A percentile compares a stretch with the other conserved stretches of the same genome.
Evolutionary conservation across 2,329 filamentous ascomycete genomes (phyloP).

Genomic region (Onygenales sp.): DNA sequence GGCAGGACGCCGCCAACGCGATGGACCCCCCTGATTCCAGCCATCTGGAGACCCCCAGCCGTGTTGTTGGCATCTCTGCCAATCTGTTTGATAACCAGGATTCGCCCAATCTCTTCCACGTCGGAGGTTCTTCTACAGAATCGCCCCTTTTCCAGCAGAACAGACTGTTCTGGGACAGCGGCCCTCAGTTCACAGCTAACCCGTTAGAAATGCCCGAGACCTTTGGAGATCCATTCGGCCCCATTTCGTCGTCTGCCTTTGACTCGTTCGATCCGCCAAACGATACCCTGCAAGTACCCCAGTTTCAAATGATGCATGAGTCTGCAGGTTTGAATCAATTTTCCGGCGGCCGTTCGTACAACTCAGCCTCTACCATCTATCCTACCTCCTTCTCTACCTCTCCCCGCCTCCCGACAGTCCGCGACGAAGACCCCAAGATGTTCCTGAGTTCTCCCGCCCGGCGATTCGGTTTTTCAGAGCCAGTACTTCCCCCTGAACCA

Average conservation of each 20-base stretch:
- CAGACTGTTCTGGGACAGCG: conserved; percentile 41
- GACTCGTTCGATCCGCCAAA: conserved; percentile 8
- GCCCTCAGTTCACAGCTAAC: conserved; percentile 19
- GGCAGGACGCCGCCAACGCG: conserved; percentile 2
- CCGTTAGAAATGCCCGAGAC: conserved; percentile 11
- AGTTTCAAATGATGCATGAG: conserved; percentile 26
- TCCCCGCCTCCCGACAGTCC: conserved; percentile 27
- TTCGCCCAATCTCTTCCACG: conserved; percentile 48
- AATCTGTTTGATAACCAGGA: conserved; percentile 47
- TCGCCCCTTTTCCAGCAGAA: conserved; percentile 50
- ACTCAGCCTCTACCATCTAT: conserved; percentile 25
- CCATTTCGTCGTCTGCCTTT: conserved; percentile 12
- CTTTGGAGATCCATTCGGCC: conserved; percentile 16
- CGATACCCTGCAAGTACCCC: conserved; percentile 16
- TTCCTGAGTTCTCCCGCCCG: conserved; percentile 41
- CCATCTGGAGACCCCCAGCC: conserved; percentile 37
- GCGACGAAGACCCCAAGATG: conserved; percentile 36
- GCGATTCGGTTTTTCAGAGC: conserved; percentile 33
- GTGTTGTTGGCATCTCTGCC: conserved; percentile 35
- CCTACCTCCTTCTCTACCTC: conserved; percentile 37
- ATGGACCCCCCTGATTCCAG: conserved; percentile 9
- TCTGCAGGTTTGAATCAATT: conserved; percentile 26
- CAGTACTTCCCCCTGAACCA: conserved; percentile 17
- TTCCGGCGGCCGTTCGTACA: conserved; percentile 16
- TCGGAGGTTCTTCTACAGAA: conserved; percentile 42